phyloP scores from a whole-genome alignment of 805 yeast species.

The Pichia thaimueangensis region DNA sequence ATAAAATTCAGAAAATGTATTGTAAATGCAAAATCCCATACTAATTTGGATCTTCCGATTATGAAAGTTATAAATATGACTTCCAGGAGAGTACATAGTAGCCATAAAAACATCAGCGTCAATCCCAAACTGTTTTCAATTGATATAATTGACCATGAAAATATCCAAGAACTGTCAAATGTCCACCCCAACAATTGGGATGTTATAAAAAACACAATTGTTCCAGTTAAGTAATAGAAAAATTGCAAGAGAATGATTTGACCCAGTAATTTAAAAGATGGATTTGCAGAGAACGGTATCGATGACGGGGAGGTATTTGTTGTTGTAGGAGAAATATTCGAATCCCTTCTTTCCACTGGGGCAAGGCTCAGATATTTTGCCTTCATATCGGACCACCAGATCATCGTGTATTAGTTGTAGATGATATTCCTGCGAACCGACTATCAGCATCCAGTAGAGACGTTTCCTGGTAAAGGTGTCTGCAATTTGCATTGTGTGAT shows the following conservation, averaged over 20 bases:
- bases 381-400: too few species aligned
- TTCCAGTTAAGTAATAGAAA: slow-evolving; percentile 72
- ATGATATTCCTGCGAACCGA: too few species aligned
- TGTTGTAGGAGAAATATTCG: too few species aligned
- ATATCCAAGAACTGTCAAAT: slow-evolving; percentile 62
- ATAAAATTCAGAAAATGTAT: slow-evolving; percentile 74
- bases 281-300: too few species aligned
- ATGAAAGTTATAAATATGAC: slow-evolving; percentile 79
- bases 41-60: slow-evolving; percentile 88
- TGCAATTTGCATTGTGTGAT: too few species aligned
- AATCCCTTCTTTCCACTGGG: too few species aligned
- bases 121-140: slow-evolving; percentile 77
- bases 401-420: too few species aligned
- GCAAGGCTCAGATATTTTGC: too few species aligned
- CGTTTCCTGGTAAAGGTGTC: too few species aligned
- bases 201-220: slow-evolving; percentile 55
- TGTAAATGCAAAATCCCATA: slow-evolving; percentile 96
- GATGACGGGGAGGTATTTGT: neutral
- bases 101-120: slow-evolving; percentile 69
- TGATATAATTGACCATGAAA: slow-evolving; percentile 72
- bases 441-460: too few species aligned
- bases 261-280: slow-evolving; percentile 2
- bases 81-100: slow-evolving; percentile 73
- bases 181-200: slow-evolving; percentile 66
- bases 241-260: slow-evolving; percentile 77